Conservation (phyloP, 169 alveolate species). For the Eimeria sp. region DNA sequence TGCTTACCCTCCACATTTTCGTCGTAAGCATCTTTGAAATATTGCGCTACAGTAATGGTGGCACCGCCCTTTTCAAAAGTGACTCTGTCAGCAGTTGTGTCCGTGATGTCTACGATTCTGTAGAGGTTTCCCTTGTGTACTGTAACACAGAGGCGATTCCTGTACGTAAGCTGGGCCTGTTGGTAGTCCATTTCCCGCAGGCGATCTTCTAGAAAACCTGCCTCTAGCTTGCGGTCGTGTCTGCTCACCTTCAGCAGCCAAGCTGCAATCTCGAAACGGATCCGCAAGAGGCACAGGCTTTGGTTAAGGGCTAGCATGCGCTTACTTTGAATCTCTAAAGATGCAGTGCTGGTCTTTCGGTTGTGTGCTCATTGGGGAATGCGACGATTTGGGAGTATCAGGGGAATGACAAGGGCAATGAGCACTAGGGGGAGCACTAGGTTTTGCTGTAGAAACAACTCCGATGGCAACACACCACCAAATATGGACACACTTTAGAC, state of each 20-base stretch:
- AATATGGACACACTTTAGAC: not conserved
- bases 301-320: not conserved
- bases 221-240: constrained; percentile 76
- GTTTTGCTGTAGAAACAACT: not conserved
- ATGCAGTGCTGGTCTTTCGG: not conserved
- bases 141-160: constrained; percentile 66
- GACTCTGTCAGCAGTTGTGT: constrained; percentile 61
- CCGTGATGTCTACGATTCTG: constrained; percentile 51
- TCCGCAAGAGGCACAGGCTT: not conserved
- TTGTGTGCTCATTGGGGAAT: not conserved
- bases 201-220: constrained; percentile 41
- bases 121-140: constrained; percentile 63
- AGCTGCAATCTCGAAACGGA: constrained; percentile 2
- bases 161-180: constrained; percentile 31
- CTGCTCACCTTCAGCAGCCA: constrained; percentile 58
- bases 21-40: constrained; percentile 60
- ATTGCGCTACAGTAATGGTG: constrained; percentile 52
- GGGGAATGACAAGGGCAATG: not conserved
- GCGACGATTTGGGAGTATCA: not conserved
- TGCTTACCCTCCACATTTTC: constrained; percentile 42
- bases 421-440: not conserved
- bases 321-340: not conserved
- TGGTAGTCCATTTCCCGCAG: constrained; percentile 50
- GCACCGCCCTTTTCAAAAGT: constrained; percentile 50
- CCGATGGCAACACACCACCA: not conserved